These are phyloP conservation scores for Alternaria sp. DNA, from an alignment of 2,329 filamentous ascomycete species.

Conservation along the genomic window DNA sequence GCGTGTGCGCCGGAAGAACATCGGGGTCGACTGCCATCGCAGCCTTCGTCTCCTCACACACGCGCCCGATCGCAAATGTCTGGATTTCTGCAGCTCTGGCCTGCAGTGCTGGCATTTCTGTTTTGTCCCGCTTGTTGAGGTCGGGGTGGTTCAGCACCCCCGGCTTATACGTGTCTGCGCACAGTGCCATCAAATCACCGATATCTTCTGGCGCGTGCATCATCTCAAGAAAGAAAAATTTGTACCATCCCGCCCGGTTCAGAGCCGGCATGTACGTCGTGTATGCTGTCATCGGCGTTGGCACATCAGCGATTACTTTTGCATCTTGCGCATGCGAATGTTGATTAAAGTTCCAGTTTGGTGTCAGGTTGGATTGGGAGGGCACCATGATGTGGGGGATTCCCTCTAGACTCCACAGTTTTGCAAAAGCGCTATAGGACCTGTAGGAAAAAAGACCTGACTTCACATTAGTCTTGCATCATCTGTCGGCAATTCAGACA, in stretches of 20 bases:
- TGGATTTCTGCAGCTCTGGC: constrained; percentile 34
- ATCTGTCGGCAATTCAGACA: not conserved
- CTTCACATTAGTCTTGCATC: not conserved
- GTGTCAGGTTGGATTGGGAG: constrained; percentile 30
- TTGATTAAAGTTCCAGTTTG: constrained; percentile 39
- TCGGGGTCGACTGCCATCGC: constrained; percentile 29
- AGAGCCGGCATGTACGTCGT: constrained; percentile 43
- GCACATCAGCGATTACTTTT: constrained; percentile 20
- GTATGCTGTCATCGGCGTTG: constrained; percentile 14
- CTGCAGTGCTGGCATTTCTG: constrained; percentile 29
- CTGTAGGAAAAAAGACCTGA: constrained; percentile 39
- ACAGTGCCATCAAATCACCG: constrained; percentile 37
- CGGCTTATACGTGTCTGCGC: constrained; percentile 42
- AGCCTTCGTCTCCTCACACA: constrained; percentile 37
- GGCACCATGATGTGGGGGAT: constrained; percentile 47
- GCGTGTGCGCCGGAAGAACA: constrained; percentile 4
- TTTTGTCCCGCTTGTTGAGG: constrained; percentile 36
- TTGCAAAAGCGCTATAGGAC: constrained; percentile 38
- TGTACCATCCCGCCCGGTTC: constrained; percentile 47
- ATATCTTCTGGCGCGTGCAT: constrained; percentile 36
- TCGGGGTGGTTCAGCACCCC: constrained; percentile 41
- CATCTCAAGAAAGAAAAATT: constrained; percentile 43
- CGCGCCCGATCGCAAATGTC: constrained; percentile 32
- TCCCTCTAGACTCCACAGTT: constrained; percentile 42
- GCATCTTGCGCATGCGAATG: constrained; percentile 33